phyloP scores from a whole-genome alignment of 2,329 filamentous ascomycete species.

The Calcarisporium arbuscula region DNA sequence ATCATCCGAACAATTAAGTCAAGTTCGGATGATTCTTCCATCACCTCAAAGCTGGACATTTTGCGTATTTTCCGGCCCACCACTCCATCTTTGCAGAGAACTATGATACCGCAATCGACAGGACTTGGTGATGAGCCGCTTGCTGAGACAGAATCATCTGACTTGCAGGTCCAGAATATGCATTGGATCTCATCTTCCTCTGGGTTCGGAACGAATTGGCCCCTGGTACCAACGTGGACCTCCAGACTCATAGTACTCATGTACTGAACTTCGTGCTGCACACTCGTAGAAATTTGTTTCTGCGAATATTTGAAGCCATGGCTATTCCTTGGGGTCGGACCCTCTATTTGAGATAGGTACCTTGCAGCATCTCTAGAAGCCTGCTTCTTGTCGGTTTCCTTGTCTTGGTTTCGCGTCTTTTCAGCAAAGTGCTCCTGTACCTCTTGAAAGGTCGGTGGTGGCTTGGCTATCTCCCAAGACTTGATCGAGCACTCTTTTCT shows the following conservation, averaged over 20 bases:
- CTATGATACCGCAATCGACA: constrained; percentile 76
- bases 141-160: constrained; percentile 56
- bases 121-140: too few relatives aligned
- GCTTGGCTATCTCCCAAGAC: constrained; percentile 69
- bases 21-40: constrained; percentile 72
- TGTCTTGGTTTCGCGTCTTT: constrained; percentile 11
- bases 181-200: constrained; percentile 83
- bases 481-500: constrained; percentile 42
- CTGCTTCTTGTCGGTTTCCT: too few relatives aligned
- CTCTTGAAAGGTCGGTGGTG: constrained; percentile 64
- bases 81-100: constrained; percentile 57
- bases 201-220: constrained; percentile 76
- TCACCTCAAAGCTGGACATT: constrained; percentile 56
- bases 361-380: too few relatives aligned
- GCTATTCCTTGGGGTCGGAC: constrained; percentile 74
- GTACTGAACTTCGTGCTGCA: constrained; percentile 80
- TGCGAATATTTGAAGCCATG: constrained; percentile 84
- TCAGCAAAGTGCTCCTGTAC: constrained; percentile 37
- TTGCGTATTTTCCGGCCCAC: constrained; percentile 56
- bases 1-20: constrained; percentile 82
- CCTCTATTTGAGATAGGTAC: constrained; percentile 77
- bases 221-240: constrained; percentile 82
- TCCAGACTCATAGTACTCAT: constrained; percentile 97
- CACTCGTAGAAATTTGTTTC: constrained; percentile 64
- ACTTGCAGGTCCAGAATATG: constrained; percentile 85